Evolutionary conservation across 148 eudicot genomes (phyloP), one percentile per base, ranked within the genome.

Genomic region (Arbutus unedo): DNA sequence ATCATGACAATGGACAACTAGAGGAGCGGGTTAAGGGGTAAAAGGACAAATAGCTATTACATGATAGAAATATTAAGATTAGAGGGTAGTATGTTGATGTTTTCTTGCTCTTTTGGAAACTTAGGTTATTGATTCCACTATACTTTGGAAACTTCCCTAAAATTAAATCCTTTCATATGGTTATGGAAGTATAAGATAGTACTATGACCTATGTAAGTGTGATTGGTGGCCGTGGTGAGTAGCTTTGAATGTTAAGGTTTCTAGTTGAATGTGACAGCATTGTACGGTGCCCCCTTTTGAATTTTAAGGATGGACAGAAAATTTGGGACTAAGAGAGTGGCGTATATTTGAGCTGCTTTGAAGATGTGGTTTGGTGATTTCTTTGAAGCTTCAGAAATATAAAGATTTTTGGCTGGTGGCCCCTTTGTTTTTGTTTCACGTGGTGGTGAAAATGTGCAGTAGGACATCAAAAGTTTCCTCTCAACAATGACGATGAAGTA

Each of bases 211-310:
- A 16, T 15, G 9, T 72, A 18, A 16, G 19, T 38, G 45, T 68
- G 6, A 68, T 44, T 68, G 73, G 16, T 38, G 18, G 47, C 73
- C 45, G 18, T 38, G 73, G 43, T 31, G 72, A 15, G 45, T 38
- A 15, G 76, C 16, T 15, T 44, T 19, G 13, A 44, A 18, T 15
- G 7, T 44, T 15, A 14, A 38, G 8, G 1, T 43, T 43, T 16
- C 74, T 71, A 13, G 48, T 71, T 71, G 74, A 71, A 71, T 56
- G n/a, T 71, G 48, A 71, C 48, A 41, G 74, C 49, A 71, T 13
- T 15, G 25, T 45, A 45, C 21, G 23, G 18, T 19, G 11, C 8
- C 23, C 18, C 3, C 0, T 0, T 7, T 73, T 47, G 25, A n/a
- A 19, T 13, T 18, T 19, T 8, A 16, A 47, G 53, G 54, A 73